phyloP scores from a whole-genome alignment of 768 basidiomycete genomes.

The Baorangia bicolor region DNA sequence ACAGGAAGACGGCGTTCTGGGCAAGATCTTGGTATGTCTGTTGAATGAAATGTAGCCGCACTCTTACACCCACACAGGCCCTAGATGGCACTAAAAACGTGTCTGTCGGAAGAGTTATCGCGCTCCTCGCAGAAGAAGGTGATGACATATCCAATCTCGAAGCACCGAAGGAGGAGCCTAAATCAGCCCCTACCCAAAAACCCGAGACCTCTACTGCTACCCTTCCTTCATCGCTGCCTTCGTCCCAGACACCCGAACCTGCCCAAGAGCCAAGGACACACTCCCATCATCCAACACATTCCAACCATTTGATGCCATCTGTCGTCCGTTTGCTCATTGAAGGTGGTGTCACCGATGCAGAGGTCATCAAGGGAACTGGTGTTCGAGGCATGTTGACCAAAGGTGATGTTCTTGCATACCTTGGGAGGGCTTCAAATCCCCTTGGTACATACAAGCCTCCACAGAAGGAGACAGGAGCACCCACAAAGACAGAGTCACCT shows the following conservation, averaged over 20 bases:
- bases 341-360: constrained; percentile 50
- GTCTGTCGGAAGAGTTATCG: constrained; percentile 85
- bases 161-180: constrained; percentile 45
- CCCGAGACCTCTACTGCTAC: constrained; percentile 23
- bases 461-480: constrained; percentile 25
- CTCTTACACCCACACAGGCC: constrained; percentile 40
- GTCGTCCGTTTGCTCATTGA: constrained; percentile 78
- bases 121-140: constrained; percentile 91
- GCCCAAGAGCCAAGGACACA: constrained; percentile 35
- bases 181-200: constrained; percentile 14
- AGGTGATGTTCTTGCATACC: constrained; percentile 85
- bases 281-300: constrained; percentile 42
- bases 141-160: constrained; percentile 90
- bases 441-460: constrained; percentile 68
- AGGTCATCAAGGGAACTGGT: constrained; percentile 83
- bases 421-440: constrained; percentile 81
- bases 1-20: constrained; percentile 93
- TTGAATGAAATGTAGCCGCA: not conserved
- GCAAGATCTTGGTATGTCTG: constrained; percentile 80
- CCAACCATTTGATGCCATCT: constrained; percentile 84
- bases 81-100: constrained; percentile 82
- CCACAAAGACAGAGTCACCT: constrained; percentile 36
- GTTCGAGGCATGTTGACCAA: constrained; percentile 93
- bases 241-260: constrained; percentile 22
- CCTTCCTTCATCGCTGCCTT: constrained; percentile 14